Evolutionary conservation across 169 alveolate genomes (phyloP).

Genomic region (Cryptosporidium canis): DNA sequence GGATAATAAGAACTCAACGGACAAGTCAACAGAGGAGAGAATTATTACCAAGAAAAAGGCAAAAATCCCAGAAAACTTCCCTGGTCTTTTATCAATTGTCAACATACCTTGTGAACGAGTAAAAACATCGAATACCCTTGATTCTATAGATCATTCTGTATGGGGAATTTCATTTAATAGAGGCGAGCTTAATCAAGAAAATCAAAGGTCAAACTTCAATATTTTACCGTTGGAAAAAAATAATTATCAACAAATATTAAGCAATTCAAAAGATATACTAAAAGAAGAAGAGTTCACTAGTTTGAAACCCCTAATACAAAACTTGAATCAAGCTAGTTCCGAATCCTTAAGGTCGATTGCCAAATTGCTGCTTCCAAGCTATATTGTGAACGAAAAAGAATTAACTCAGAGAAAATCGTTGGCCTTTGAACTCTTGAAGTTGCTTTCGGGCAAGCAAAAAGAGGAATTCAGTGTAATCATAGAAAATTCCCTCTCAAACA

Average conservation of each 20-base stretch:
- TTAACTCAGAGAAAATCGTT: constrained; percentile 5
- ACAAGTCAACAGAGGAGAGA: not conserved
- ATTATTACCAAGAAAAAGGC: not conserved
- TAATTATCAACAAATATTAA: not conserved
- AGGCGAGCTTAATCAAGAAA: not conserved
- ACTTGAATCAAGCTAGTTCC: constrained; percentile 2
- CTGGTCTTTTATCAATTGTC: not conserved
- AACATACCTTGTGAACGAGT: constrained; percentile 1
- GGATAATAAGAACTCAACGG: not conserved
- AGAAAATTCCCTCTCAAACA: not conserved
- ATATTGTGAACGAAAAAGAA: not conserved
- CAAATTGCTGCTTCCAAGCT: not conserved
- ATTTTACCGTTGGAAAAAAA: not conserved
- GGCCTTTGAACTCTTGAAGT: constrained; percentile 6
- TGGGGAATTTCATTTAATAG: not conserved
- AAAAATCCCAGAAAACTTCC: not conserved
- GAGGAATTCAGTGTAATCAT: not conserved
- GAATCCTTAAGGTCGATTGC: not conserved
- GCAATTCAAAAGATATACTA: not conserved
- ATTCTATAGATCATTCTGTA: not conserved
- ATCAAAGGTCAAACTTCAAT: constrained; percentile 16
- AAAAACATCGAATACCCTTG: not conserved
- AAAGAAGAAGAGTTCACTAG: constrained; percentile 6
- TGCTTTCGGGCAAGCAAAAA: constrained; percentile 3
- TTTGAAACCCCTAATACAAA: not conserved